These are phyloP conservation scores for Musa troglodytarum DNA, from an alignment of 176 grass and related monocot genomes.

Conservation along the genomic window DNA sequence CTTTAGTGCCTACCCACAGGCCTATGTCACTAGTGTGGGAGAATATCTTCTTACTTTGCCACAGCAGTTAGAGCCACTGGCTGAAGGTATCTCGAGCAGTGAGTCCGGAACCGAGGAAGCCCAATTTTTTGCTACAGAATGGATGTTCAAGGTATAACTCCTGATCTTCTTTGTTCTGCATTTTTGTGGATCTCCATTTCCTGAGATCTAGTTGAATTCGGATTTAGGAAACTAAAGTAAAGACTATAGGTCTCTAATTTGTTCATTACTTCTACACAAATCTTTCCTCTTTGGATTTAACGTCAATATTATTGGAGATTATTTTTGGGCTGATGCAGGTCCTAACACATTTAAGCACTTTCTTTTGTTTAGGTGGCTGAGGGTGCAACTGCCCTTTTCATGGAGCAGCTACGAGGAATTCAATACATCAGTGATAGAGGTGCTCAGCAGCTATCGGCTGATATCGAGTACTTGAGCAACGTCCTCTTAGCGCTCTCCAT, in stretches of 20 bases:
- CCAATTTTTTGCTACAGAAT: conserved; percentile 93
- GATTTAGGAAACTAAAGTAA: not conserved
- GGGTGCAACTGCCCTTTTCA: conserved; percentile 79
- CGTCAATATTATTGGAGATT: too few species aligned
- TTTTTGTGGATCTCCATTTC: not conserved
- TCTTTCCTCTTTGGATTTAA: too few species aligned
- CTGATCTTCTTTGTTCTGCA: not conserved
- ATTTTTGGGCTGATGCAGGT: not conserved
- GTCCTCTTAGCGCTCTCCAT: conserved; percentile 84
- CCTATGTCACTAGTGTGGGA: conserved; percentile 78
- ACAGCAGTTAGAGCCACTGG: conserved; percentile 84
- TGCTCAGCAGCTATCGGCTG: conserved; percentile 65
- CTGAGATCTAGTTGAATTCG: not conserved
- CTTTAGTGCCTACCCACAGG: conserved; percentile 93
- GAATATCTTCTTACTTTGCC: conserved; percentile 99
- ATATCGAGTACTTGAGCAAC: conserved; percentile 90
- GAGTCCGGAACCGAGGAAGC: conserved; percentile 77
- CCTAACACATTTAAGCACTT: not conserved
- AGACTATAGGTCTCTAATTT: not conserved
- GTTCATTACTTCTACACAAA: too few species aligned
- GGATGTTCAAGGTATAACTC: conserved; percentile 84
- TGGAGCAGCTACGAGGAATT: conserved; percentile 89
- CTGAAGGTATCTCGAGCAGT: conserved; percentile 66
- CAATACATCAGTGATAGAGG: conserved; percentile 79
- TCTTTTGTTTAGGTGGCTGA: conserved; percentile 53